Base-by-base conservation (phyloP, 164 flowering plant species). In the Litsea cubeba region DNA sequence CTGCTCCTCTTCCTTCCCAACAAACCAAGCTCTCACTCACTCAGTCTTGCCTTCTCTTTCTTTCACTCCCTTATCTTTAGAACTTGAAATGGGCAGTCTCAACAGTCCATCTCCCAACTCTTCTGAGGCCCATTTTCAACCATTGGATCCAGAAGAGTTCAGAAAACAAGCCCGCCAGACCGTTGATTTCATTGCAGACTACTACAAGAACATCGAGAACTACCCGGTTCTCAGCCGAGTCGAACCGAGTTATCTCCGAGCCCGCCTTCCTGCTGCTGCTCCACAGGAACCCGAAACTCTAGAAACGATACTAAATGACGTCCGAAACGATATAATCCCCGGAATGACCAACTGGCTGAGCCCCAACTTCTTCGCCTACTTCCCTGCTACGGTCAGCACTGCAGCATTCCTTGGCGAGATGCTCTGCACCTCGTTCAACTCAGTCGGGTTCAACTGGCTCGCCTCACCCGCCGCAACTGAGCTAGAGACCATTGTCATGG, bases 271-370 rank as follows among this genome's bases (percentile, higher is more conserved):
- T 1, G 70, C 58, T 11, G 14, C 79, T 5, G 78, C 90, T 0
- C 90, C 92, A 0, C 51, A 69, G 40, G 46, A 50, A 0, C 87
- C 88, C 1, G 90, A 89, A 25, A n/a, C 87, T 0, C 24, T 87
- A 2, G 83, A 86, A 1, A n/a, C 71, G 3, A 86, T 87, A 12
- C 74, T 89, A 0, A 35, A 70, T 20, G 89, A 87, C 64, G 76
- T 89, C 0, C 50, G 60, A 5, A 73, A 32, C 0, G 51, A 84
- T 0, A 85, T 89, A 5, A 76, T 86, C 0, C 90, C 92, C 1
- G 90, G 88, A 5, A 79, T 89, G 75, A 86, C 87, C 8, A 88
- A 89, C 73, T 87, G 90, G 90, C 72, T 78, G 0, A 87, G 89
- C 35, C 35, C 35, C 35, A 30, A 30, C 35, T 30, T 30, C 35